phyloP scores from a whole-genome alignment of 1,284 basidiomycete species.

The Xanthoconium separans region DNA sequence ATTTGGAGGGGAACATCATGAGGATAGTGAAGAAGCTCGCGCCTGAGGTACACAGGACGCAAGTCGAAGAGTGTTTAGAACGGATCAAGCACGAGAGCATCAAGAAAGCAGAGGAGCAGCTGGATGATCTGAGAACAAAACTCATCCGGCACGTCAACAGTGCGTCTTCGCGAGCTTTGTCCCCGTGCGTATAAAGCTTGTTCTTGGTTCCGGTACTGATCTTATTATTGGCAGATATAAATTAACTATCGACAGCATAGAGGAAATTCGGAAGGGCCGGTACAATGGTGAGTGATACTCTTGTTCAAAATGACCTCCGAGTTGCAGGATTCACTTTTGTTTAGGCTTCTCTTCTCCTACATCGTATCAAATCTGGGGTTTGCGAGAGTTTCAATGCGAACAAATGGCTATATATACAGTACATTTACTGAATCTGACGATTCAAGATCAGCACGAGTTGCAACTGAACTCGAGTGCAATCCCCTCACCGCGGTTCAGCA shows the following conservation, averaged over 20 bases:
- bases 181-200: constrained; percentile 15
- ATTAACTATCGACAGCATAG: not conserved
- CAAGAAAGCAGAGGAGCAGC: constrained; percentile 15
- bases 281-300: not conserved
- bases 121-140: constrained; percentile 11
- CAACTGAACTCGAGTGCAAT: constrained; percentile 38
- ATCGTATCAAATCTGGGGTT: constrained; percentile 19
- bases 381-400: constrained; percentile 17
- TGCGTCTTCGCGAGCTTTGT: not conserved
- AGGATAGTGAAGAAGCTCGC: constrained; percentile 7
- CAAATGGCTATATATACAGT: constrained; percentile 35
- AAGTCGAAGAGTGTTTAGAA: constrained; percentile 1
- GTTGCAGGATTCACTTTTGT: not conserved
- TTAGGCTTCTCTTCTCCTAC: not conserved
- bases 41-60: constrained; percentile 4
- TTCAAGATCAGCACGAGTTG: constrained; percentile 42
- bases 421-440: constrained; percentile 38
- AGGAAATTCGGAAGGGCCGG: not conserved
- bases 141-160: constrained; percentile 31
- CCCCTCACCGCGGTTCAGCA: constrained; percentile 36
- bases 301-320: not conserved
- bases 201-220: not conserved
- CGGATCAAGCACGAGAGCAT: constrained; percentile 3
- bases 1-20: constrained; percentile 5
- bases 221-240: not conserved